Base-by-base conservation (phyloP, 352 stramenopile species). In the Detonula confervacea region DNA sequence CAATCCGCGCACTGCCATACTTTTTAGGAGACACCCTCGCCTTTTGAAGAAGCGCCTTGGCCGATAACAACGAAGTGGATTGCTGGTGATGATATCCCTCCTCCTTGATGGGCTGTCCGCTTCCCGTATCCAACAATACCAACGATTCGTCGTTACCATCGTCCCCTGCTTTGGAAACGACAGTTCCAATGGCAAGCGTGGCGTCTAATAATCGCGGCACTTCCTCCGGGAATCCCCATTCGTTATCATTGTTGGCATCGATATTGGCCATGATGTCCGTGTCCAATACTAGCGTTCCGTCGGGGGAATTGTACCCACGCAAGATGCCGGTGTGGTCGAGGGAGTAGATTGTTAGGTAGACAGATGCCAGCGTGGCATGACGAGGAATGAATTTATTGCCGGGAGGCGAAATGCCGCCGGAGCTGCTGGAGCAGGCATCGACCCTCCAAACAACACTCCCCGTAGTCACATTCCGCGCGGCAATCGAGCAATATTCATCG, bases 361-460 rank as follows among this genome's bases (percentile, higher is more conserved):
- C 9, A 2, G 60, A 62, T 4, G 49, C 65, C 6, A 78, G 42
- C 8, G 65, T 74, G n/a, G 67, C 65, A 65, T 82, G 73, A 35
- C 72, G 63, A 27, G 61, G 77, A 54, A 72, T 47, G 12, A 67
- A 52, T 1, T 51, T 69, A 25, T 33, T 70, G n/a, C 6, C 54
- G n/a, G 20, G 20, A n/a, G 59, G 29, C 1, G 70, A 37, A 22
- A n/a, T 22, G 39, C 69, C 64, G 29, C 18, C n/a, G 42, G 18
- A 56, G 46, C 16, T 59, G 16, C 42, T 64, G 33, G 14, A 64
- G 73, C 87, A 93, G 11, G 85, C 83, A 76, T 89, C 83, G n/a
- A 82, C 79, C 24, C 87, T 65, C 87, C 84, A 93, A 25, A 81
- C 1, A 1, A 93, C 63, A 22, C 27, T 20, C 7, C 87, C 87